phyloP scores from a whole-genome alignment of 2,329 filamentous ascomycete genomes.

The Cytospora schulzeri region DNA sequence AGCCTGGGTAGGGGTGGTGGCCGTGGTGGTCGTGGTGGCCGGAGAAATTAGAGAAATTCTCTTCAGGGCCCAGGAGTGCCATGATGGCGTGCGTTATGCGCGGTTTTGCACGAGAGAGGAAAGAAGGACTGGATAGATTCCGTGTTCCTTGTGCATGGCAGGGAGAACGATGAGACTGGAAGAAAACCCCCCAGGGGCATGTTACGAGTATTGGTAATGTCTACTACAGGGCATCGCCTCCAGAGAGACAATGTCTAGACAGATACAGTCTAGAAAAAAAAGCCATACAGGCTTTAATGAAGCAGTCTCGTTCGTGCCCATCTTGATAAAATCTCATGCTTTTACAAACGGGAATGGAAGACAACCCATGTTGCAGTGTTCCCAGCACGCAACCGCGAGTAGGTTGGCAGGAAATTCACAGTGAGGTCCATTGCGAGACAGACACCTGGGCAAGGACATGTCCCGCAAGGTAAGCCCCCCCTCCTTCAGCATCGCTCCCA shows the following conservation, averaged over 20 bases:
- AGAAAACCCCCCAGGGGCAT: not conserved
- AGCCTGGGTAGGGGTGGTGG: constrained; percentile 18
- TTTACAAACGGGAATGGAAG: not conserved
- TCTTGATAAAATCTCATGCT: not conserved
- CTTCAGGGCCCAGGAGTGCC: not conserved
- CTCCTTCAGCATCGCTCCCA: too few species aligned
- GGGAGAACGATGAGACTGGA: not conserved
- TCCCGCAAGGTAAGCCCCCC: too few species aligned
- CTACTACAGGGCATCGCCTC: not conserved
- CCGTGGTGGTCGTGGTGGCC: constrained; percentile 10
- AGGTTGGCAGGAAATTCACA: too few species aligned
- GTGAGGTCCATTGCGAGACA: too few species aligned
- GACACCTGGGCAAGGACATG: too few species aligned
- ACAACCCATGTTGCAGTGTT: too few species aligned
- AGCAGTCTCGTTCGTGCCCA: not conserved
- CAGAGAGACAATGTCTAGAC: not conserved
- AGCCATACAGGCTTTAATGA: not conserved
- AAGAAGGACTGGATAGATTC: not conserved
- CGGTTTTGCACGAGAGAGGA: not conserved
- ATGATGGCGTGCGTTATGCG: not conserved
- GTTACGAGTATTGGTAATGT: not conserved
- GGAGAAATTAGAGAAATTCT: not conserved
- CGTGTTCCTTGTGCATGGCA: not conserved
- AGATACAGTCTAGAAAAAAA: not conserved
- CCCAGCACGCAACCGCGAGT: too few species aligned